Conservation (phyloP, 2,329 filamentous ascomycete genomes). For the Pseudogymnoascus sp. region DNA sequence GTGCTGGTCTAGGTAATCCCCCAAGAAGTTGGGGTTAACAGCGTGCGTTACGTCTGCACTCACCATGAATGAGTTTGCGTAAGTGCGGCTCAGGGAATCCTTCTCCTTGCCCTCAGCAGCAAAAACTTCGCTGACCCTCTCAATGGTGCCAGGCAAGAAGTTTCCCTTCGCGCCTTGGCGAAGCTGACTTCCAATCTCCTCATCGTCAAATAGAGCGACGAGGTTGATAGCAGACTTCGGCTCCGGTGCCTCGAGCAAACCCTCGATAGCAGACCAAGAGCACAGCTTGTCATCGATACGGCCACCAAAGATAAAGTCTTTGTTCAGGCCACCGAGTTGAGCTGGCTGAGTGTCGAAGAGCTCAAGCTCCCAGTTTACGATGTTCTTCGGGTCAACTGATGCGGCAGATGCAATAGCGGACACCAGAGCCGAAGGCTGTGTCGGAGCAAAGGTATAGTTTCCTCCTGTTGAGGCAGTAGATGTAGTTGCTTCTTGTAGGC, state of each 20-base stretch:
- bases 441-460: conserved; percentile 58
- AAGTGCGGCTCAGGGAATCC: conserved; percentile 60
- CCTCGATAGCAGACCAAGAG: conserved; percentile 83
- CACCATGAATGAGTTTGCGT: conserved; percentile 85
- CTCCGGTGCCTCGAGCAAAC: conserved; percentile 54
- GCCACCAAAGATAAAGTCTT: conserved; percentile 90
- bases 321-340: conserved; percentile 73
- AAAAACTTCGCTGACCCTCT: conserved; percentile 69
- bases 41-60: conserved; percentile 92
- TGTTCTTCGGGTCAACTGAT: conserved; percentile 65
- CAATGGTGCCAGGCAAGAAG: conserved; percentile 73
- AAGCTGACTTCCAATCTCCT: conserved; percentile 87
- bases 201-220: conserved; percentile 91
- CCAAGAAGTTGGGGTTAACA: conserved; percentile 87
- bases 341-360: conserved; percentile 87
- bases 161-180: conserved; percentile 86
- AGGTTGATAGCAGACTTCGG: conserved; percentile 70
- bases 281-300: conserved; percentile 97
- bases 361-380: conserved; percentile 95
- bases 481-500: conserved; percentile 26
- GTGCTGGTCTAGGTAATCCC: conserved; percentile 76
- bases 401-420: conserved; percentile 72
- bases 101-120: conserved; percentile 30
- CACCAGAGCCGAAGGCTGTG: conserved; percentile 79
- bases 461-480: conserved; percentile 21